phyloP scores from a whole-genome alignment of 306 rosid species.

The Acmispon strigosus region DNA sequence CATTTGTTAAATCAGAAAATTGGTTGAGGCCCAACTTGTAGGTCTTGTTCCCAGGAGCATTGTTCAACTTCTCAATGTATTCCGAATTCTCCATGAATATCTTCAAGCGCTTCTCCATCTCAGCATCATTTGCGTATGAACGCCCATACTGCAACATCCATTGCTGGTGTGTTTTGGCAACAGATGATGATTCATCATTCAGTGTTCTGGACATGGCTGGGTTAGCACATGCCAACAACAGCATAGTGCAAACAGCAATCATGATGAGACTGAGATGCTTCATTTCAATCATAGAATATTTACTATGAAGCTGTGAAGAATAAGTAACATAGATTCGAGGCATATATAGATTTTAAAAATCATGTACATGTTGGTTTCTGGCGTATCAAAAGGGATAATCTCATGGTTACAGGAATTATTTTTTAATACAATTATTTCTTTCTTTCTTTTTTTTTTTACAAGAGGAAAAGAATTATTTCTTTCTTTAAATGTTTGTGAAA shows the following conservation, averaged over 20 bases:
- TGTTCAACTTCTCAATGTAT: constrained; percentile 31
- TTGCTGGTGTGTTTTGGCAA: constrained; percentile 6
- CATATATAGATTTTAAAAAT: too few relatives aligned
- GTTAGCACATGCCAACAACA: constrained; percentile 12
- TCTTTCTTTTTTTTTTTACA: too few relatives aligned
- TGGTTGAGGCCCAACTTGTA: constrained; percentile 32
- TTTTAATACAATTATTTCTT: too few relatives aligned
- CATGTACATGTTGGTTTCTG: too few relatives aligned
- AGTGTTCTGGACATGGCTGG: constrained; percentile 18
- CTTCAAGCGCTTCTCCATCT: constrained; percentile 25
- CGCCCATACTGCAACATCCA: constrained; percentile 24
- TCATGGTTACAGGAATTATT: too few relatives aligned
- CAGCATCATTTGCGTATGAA: background rate
- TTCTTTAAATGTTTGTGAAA: too few relatives aligned
- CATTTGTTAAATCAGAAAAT: constrained; percentile 27
- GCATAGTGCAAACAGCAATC: background rate
- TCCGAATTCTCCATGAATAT: constrained; percentile 26
- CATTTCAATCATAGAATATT: too few relatives aligned
- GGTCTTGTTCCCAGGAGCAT: constrained; percentile 10
- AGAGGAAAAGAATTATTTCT: too few relatives aligned
- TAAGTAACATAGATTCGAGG: too few relatives aligned
- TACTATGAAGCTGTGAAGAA: too few relatives aligned
- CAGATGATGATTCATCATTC: background rate
- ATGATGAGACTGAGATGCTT: background rate
- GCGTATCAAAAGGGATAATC: too few relatives aligned